These are phyloP conservation scores for Monoraphidium neglectum DNA, from an alignment of 139 green algal species.

Conservation along the genomic window DNA sequence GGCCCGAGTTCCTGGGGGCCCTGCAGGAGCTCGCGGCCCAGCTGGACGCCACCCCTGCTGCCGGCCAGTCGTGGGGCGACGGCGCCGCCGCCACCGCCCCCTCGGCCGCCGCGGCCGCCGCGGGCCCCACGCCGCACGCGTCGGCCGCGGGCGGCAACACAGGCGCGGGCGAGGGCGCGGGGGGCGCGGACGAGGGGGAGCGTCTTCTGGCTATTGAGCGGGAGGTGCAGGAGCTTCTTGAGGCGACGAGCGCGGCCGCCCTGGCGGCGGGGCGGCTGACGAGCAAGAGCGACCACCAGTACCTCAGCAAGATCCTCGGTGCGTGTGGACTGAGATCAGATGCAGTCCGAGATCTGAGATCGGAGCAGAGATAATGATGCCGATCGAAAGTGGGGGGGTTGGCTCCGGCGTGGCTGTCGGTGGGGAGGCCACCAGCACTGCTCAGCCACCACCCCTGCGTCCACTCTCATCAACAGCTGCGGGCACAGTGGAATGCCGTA, in stretches of 20 bases:
- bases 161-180: not conserved
- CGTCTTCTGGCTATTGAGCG: not conserved
- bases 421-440: not conserved
- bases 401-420: not conserved
- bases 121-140: not conserved
- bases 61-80: slow-evolving; percentile 11
- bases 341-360: not conserved
- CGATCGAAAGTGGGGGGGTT: not conserved
- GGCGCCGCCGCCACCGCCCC: not conserved
- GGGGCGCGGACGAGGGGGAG: no score
- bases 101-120: no score
- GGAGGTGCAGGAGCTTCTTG: slow-evolving; percentile 27
- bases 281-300: slow-evolving; percentile 9
- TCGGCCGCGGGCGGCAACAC: not conserved
- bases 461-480: not conserved
- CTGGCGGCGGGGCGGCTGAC: not conserved
- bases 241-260: slow-evolving; percentile 8
- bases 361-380: not conserved
- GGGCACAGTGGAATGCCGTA: not conserved
- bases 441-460: not conserved
- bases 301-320: slow-evolving; percentile 30
- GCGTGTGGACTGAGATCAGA: not conserved
- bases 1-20: no score
- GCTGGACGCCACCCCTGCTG: slow-evolving; percentile 2
- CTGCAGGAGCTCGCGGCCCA: no score